These are phyloP conservation scores for Solanum hybrid DNA, from an alignment of 305 asterid species.

Conservation along the genomic window DNA sequence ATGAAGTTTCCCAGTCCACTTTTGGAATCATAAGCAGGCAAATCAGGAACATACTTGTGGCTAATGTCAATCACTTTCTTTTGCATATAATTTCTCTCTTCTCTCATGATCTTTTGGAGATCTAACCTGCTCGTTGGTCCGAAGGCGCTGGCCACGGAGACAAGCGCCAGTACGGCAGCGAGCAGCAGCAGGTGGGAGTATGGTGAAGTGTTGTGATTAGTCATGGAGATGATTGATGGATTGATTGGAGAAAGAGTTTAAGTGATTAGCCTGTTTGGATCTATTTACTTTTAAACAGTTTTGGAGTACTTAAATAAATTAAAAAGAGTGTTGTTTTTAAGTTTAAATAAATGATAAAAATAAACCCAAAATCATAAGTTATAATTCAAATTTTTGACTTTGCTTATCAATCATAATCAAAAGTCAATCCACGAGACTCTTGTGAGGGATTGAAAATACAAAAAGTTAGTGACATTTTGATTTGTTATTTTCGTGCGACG, in stretches of 20 bases:
- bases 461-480: background rate
- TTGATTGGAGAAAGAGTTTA: background rate
- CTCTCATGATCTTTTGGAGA: background rate
- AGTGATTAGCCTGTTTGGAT: background rate
- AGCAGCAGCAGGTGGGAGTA: background rate
- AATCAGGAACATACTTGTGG: background rate
- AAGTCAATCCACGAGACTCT: background rate
- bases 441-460: background rate
- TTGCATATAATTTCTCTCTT: background rate
- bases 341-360: background rate
- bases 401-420: background rate
- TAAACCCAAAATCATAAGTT: background rate
- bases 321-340: background rate
- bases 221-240: background rate
- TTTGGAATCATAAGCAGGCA: background rate
- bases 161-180: background rate
- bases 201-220: background rate
- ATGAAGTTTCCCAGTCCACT: background rate
- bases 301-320: background rate
- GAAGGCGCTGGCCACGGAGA: background rate
- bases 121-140: background rate
- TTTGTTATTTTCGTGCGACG: background rate
- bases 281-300: background rate
- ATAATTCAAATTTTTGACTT: background rate
- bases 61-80: background rate